Conservation (phyloP, 768 basidiomycete genomes). For the Russula sp. region DNA sequence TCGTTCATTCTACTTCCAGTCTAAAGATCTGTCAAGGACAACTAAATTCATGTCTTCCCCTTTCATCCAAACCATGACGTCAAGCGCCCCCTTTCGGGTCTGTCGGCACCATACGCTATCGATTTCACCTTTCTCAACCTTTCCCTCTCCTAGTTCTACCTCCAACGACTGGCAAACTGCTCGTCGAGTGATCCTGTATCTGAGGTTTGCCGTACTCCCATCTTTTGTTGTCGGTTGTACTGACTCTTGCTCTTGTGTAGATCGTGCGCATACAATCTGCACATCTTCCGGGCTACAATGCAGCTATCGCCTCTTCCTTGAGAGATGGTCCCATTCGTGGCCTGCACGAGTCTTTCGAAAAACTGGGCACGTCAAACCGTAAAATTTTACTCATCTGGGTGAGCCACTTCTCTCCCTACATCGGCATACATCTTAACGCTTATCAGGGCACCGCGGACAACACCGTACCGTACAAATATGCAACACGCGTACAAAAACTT, state of each 20-base stretch:
- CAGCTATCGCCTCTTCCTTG: slow-evolving; percentile 69
- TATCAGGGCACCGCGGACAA: slow-evolving; percentile 52
- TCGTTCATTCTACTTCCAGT: slow-evolving; percentile 31
- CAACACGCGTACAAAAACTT: slow-evolving; percentile 40
- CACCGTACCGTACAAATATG: slow-evolving; percentile 52
- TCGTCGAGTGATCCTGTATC: slow-evolving; percentile 29
- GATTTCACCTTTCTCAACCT: not conserved
- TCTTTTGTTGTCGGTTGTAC: not conserved
- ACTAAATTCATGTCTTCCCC: slow-evolving; percentile 76
- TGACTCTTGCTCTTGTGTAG: slow-evolving; percentile 30
- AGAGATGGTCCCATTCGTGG: slow-evolving; percentile 69
- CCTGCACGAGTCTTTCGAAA: slow-evolving; percentile 46
- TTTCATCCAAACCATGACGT: slow-evolving; percentile 58
- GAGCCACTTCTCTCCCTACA: slow-evolving; percentile 24
- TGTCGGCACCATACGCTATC: slow-evolving; percentile 23
- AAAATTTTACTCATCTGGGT: slow-evolving; percentile 63
- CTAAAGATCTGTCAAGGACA: slow-evolving; percentile 63
- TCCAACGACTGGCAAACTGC: slow-evolving; percentile 31
- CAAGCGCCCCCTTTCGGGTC: slow-evolving; percentile 58
- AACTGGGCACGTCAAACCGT: slow-evolving; percentile 42
- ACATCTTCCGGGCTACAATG: slow-evolving; percentile 67
- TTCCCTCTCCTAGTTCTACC: slow-evolving; percentile 28
- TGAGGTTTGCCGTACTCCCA: slow-evolving; percentile 25
- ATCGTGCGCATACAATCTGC: slow-evolving; percentile 76
- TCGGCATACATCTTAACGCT: not conserved